phyloP scores from a whole-genome alignment of 192 early-diverging fungal species.

The Umbelopsis isabellina region DNA sequence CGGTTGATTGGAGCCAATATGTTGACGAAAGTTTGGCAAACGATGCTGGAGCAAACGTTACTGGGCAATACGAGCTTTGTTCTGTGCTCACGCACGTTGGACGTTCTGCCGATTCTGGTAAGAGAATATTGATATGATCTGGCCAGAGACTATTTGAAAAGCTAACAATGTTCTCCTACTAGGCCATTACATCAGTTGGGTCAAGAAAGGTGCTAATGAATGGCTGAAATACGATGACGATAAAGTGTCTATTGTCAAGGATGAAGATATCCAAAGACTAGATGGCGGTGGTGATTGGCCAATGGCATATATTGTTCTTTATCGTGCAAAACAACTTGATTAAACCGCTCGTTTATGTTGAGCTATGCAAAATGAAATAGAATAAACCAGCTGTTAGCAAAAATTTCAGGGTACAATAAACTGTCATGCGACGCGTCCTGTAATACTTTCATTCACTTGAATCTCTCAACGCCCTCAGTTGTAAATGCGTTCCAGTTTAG shows the following conservation, averaged over 20 bases:
- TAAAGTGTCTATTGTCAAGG: slow-evolving; percentile 79
- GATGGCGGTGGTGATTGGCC: slow-evolving; percentile 91
- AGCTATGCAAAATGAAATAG: not conserved
- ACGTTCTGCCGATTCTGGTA: slow-evolving; percentile 89
- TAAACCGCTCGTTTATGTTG: slow-evolving; percentile 10
- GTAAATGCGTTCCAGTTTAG: not conserved
- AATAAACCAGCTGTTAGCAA: not conserved
- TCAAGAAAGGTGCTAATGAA: slow-evolving; percentile 69
- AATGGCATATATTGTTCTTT: slow-evolving; percentile 88
- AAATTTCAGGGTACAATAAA: not conserved
- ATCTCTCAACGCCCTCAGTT: not conserved
- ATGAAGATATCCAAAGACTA: slow-evolving; percentile 88
- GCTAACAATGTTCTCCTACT: not conserved
- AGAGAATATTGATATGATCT: slow-evolving; percentile 13
- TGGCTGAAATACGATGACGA: slow-evolving; percentile 97
- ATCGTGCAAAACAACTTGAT: slow-evolving; percentile 74
- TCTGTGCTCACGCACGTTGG: slow-evolving; percentile 96
- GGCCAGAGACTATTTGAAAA: not conserved
- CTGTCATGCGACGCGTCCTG: not conserved
- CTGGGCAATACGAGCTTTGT: slow-evolving; percentile 90
- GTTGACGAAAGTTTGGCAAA: slow-evolving; percentile 72
- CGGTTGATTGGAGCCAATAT: slow-evolving; percentile 45
- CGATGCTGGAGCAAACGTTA: slow-evolving; percentile 85
- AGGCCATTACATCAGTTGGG: slow-evolving; percentile 94
- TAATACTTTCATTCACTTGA: not conserved